These are phyloP conservation scores for Yamadazyma scolyti DNA, from an alignment of 805 yeast species.

Conservation along the genomic window DNA sequence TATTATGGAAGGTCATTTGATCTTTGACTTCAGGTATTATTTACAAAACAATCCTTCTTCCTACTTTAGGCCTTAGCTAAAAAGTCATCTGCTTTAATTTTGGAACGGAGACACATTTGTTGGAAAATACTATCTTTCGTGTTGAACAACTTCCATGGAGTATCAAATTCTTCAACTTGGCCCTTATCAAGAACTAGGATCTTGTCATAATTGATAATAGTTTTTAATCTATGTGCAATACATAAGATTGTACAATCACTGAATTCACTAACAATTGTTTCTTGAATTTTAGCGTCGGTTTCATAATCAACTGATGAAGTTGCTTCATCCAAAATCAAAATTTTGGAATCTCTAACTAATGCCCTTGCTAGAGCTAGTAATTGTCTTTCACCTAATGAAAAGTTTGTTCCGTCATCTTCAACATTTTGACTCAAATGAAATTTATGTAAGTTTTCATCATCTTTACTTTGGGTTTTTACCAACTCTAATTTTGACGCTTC, in stretches of 20 bases:
- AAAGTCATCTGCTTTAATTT: slow-evolving; percentile 45
- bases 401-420: slow-evolving; percentile 68
- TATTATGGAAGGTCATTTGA: no score
- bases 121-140: slow-evolving; percentile 53
- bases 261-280: slow-evolving; percentile 70
- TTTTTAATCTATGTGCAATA: slow-evolving; percentile 82
- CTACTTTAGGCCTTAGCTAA: no score
- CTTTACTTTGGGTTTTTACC: slow-evolving; percentile 25
- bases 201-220: slow-evolving; percentile 70
- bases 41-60: no score
- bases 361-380: slow-evolving; percentile 82
- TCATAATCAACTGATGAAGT: slow-evolving; percentile 80
- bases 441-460: slow-evolving; percentile 23
- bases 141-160: slow-evolving; percentile 63
- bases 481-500: slow-evolving; percentile 26
- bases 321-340: slow-evolving; percentile 83
- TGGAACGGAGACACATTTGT: slow-evolving; percentile 62
- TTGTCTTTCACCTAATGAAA: slow-evolving; percentile 77
- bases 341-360: slow-evolving; percentile 68
- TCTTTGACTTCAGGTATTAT: no score
- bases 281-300: slow-evolving; percentile 77
- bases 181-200: slow-evolving; percentile 84
- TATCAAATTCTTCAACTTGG: slow-evolving; percentile 68
- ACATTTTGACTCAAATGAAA: slow-evolving; percentile 45
- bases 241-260: slow-evolving; percentile 71